These are phyloP conservation scores for Beauveria rudraprayagi DNA, from an alignment of 2,329 filamentous ascomycete genomes.

Conservation along the genomic window DNA sequence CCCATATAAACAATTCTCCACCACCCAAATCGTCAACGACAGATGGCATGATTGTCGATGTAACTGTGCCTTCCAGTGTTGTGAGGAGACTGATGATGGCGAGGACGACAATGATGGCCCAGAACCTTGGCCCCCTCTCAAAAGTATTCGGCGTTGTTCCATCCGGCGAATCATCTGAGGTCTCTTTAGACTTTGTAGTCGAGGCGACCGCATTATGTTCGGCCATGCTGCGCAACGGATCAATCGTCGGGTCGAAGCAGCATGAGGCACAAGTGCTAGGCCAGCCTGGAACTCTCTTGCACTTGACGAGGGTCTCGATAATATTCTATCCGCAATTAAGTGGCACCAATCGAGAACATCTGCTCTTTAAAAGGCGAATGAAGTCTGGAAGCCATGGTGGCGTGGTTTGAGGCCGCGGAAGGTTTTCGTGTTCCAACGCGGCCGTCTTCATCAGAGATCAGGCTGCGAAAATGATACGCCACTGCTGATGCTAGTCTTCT, in stretches of 20 bases:
- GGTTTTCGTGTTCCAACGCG: not conserved
- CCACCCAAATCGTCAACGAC: slow-evolving; percentile 17
- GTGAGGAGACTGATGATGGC: slow-evolving; percentile 16
- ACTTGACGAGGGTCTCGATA: not conserved
- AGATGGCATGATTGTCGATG: slow-evolving; percentile 19
- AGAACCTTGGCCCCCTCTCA: slow-evolving; percentile 10
- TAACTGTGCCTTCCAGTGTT: slow-evolving; percentile 20
- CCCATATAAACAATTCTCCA: slow-evolving; percentile 19
- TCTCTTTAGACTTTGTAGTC: not conserved
- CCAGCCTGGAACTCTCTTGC: not conserved
- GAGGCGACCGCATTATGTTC: not conserved
- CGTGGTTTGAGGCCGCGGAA: not conserved
- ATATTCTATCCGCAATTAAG: not conserved
- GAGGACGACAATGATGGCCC: slow-evolving; percentile 15
- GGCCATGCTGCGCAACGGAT: not conserved
- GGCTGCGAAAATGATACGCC: not conserved
- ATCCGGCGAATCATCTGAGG: too few species aligned
- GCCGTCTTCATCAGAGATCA: not conserved
- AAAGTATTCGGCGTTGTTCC: not conserved
- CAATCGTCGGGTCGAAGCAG: not conserved
- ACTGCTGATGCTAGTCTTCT: not conserved
- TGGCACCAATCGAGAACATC: not conserved
- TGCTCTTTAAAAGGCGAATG: not conserved
- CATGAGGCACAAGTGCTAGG: not conserved
- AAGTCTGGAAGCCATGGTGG: not conserved